These are phyloP conservation scores for Alloteropsis semialata DNA, from an alignment of 176 grass and related monocot genomes.

Conservation along the genomic window DNA sequence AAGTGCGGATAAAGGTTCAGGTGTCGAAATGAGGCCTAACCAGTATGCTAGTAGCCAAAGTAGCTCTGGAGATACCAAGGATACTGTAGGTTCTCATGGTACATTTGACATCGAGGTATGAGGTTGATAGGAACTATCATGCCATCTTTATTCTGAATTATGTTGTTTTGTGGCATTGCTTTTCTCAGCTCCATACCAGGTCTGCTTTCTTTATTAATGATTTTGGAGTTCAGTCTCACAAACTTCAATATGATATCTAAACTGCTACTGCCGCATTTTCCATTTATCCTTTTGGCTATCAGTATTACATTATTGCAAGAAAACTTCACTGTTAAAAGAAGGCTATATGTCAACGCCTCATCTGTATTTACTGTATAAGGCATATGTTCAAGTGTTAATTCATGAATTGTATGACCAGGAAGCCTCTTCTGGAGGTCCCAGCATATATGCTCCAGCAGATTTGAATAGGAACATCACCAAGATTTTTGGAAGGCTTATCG, in stretches of 20 bases:
- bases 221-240: neutral
- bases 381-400: neutral
- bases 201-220: neutral
- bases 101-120: constrained; percentile 42
- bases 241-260: neutral
- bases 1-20: constrained; percentile 5
- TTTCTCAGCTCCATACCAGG: neutral
- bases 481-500: constrained; percentile 89
- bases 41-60: constrained; percentile 17
- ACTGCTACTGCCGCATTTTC: neutral
- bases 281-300: neutral
- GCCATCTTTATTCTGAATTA: neutral
- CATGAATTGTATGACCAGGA: constrained; percentile 37
- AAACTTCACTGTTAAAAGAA: neutral
- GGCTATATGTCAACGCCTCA: neutral
- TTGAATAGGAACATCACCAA: constrained; percentile 82
- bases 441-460: constrained; percentile 65
- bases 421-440: constrained; percentile 46
- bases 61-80: constrained; percentile 29
- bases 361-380: neutral
- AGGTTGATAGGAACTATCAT: neutral
- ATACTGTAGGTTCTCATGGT: constrained; percentile 19
- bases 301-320: neutral
- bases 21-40: constrained; percentile 21
- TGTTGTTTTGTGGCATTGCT: neutral